phyloP scores from a whole-genome alignment of 2,329 filamentous ascomycete species.

The Colletotrichum trifolii region DNA sequence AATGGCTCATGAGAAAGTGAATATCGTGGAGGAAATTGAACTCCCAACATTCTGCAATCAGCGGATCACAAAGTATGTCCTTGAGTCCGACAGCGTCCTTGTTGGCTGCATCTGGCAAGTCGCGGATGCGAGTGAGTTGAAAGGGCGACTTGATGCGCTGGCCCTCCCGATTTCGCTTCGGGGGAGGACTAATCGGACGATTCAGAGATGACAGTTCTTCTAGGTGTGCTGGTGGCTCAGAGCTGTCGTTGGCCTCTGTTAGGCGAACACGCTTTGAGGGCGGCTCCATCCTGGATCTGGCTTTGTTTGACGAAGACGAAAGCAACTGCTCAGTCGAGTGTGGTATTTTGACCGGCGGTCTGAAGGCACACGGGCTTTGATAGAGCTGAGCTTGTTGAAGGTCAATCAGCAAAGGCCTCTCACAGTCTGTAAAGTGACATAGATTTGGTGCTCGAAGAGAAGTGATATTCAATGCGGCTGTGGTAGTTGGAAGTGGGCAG shows the following conservation, averaged over 20 bases:
- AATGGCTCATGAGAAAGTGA: conserved; percentile 63
- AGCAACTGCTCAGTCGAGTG: too few relatives aligned
- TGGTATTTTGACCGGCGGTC: too few relatives aligned
- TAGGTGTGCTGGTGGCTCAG: neutral
- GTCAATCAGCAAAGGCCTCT: too few relatives aligned
- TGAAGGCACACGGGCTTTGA: too few relatives aligned
- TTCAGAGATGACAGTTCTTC: conserved; percentile 43
- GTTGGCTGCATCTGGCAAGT: conserved; percentile 70
- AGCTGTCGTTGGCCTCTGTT: neutral
- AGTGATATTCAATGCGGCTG: too few relatives aligned
- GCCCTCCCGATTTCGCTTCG: conserved; percentile 43
- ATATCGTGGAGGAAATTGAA: conserved; percentile 76
- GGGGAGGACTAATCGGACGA: conserved; percentile 60
- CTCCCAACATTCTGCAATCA: conserved; percentile 78
- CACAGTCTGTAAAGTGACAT: too few relatives aligned
- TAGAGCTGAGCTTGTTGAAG: too few relatives aligned
- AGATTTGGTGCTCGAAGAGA: too few relatives aligned
- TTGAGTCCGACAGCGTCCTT: conserved; percentile 71
- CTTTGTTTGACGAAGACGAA: neutral
- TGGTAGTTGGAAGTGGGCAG: too few relatives aligned
- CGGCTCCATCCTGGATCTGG: conserved; percentile 42
- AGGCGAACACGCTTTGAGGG: conserved; percentile 46
- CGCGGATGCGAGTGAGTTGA: conserved; percentile 75
- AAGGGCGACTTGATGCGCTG: conserved; percentile 70
- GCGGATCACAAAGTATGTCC: conserved; percentile 78